Conservation (phyloP, 2,329 filamentous ascomycete species). For the Aspergillus hiratsukae region DNA sequence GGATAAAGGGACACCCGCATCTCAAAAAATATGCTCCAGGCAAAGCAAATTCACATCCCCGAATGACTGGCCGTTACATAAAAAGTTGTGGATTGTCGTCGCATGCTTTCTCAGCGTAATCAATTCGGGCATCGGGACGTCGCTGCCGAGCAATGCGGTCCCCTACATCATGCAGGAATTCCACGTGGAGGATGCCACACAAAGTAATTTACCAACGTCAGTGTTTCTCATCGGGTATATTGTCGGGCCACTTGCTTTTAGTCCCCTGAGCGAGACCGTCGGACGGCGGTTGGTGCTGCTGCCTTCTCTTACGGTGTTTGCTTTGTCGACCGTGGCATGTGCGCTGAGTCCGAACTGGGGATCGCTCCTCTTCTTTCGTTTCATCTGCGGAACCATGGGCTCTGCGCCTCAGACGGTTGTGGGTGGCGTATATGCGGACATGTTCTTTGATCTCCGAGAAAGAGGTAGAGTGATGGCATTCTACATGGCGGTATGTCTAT, state of each 20-base stretch:
- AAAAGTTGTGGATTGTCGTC: conserved; percentile 27
- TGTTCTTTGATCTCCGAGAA: conserved; percentile 37
- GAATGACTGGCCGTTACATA: conserved; percentile 4
- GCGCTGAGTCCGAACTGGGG: conserved; percentile 42
- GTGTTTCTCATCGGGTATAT: conserved; percentile 37
- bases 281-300: conserved; percentile 44
- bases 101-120: conserved; percentile 27
- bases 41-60: neutral
- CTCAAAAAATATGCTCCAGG: neutral
- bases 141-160: conserved; percentile 37
- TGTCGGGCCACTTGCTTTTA: conserved; percentile 39
- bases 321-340: conserved; percentile 39
- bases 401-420: conserved; percentile 42
- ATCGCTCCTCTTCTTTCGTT: conserved; percentile 39
- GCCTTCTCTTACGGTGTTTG: conserved; percentile 44
- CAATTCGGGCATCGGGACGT: conserved; percentile 36
- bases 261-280: conserved; percentile 40
- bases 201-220: conserved; percentile 32
- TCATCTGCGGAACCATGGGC: conserved; percentile 38
- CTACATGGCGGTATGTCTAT: conserved; percentile 36
- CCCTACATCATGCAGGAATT: conserved; percentile 33
- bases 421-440: conserved; percentile 44
- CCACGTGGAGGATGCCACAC: conserved; percentile 21
- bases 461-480: conserved; percentile 37
- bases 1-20: neutral